Conservation (phyloP, 305 asterid species). For the Stenogyne calaminthoides region DNA sequence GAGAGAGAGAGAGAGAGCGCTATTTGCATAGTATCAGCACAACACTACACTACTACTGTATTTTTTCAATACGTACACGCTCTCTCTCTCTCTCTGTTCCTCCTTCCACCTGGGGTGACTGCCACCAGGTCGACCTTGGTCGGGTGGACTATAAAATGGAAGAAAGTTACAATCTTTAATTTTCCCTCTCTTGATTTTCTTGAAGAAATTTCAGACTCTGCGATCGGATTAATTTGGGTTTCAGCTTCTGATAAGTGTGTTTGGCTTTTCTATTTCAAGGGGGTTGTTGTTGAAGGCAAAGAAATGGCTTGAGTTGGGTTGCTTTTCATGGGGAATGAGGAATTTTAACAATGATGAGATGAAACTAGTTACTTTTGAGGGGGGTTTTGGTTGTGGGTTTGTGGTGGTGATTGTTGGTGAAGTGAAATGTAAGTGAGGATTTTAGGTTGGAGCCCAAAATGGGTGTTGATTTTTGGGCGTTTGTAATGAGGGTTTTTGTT, state of each 20-base stretch:
- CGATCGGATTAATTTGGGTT: not conserved
- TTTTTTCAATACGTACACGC: constrained; percentile 24
- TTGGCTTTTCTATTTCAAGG: constrained; percentile 25
- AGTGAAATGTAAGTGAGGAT: constrained; percentile 33
- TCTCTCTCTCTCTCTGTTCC: constrained; percentile 24
- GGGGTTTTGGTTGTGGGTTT: constrained; percentile 19
- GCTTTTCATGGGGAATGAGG: constrained; percentile 18
- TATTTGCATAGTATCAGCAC: constrained; percentile 45
- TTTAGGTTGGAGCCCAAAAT: constrained; percentile 29
- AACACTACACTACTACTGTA: constrained; percentile 32
- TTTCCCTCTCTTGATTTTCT: constrained; percentile 31
- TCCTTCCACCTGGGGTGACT: constrained; percentile 45
- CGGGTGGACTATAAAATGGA: constrained; percentile 75
- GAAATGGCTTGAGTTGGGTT: constrained; percentile 37
- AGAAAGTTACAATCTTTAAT: constrained; percentile 35
- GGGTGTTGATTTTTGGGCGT: constrained; percentile 33
- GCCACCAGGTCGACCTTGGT: constrained; percentile 95
- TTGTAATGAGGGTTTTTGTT: constrained; percentile 47
- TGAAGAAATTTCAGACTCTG: constrained; percentile 28
- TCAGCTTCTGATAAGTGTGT: not conserved
- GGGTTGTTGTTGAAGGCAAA: constrained; percentile 37
- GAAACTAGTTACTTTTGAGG: constrained; percentile 15
- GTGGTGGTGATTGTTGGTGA: constrained; percentile 23
- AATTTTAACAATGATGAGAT: constrained; percentile 18
- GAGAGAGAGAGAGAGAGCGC: constrained; percentile 31